Percentiles rank a stretch among this genome's conserved stretches.
Conservation (phyloP, 2,329 filamentous ascomycete species). For the Aspergillus sp. region DNA sequence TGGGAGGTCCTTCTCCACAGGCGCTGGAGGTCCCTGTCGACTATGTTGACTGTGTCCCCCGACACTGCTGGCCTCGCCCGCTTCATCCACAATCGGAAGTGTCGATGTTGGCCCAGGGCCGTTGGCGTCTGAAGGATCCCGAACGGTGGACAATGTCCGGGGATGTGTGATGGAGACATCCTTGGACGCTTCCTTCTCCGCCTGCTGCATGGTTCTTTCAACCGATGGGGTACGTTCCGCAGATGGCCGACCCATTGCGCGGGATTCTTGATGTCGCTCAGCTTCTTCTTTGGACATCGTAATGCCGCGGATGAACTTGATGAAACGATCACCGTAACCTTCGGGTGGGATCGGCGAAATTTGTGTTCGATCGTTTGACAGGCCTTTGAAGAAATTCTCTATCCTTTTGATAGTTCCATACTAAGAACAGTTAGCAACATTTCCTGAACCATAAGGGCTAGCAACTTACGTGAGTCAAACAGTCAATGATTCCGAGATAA, state of each 20-base stretch:
- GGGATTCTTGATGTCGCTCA: conserved; percentile 42
- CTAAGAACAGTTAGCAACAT: conserved; percentile 39
- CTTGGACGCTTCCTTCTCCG: conserved; percentile 58
- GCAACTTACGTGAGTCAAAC: conserved; percentile 79
- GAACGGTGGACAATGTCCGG: conserved; percentile 52
- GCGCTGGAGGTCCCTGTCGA: conserved; percentile 20
- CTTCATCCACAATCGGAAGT: conserved; percentile 83
- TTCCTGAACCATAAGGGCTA: too few species aligned
- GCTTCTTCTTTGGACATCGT: conserved; percentile 87
- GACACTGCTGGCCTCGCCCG: conserved; percentile 66
- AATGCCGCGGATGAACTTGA: conserved; percentile 82
- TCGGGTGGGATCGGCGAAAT: conserved; percentile 90
- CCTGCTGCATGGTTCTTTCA: conserved; percentile 50
- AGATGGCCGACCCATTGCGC: conserved; percentile 20
- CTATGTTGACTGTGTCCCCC: conserved; percentile 54
- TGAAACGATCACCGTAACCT: conserved; percentile 87
- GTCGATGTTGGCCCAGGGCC: conserved; percentile 48
- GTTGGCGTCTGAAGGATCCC: conserved; percentile 52
- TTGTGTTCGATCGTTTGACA: conserved; percentile 73
- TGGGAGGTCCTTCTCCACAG: conserved; percentile 26
- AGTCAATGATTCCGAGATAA: conserved; percentile 97
- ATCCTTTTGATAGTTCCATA: conserved; percentile 92
- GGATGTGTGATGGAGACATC: conserved; percentile 57
- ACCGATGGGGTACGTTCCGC: conserved; percentile 36
- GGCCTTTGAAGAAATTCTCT: conserved; percentile 94